Evolutionary conservation across 129 eudicot genomes (phyloP).

Genomic region (Helichrysum umbraculigerum): DNA sequence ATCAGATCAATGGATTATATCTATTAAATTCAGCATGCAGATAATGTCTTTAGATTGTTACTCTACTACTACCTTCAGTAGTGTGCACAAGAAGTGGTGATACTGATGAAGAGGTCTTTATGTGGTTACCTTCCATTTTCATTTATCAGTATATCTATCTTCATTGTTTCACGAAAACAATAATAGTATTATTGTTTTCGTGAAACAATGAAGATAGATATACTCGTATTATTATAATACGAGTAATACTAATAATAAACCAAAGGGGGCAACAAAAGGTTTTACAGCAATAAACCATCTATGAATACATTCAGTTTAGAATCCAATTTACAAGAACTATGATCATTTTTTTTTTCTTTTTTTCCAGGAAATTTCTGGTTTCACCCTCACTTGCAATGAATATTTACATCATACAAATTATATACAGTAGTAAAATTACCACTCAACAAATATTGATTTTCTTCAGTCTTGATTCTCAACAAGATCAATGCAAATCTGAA

Average conservation of each 20-base stretch:
- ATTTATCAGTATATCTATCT: neutral
- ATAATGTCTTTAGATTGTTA: neutral
- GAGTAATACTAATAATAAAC: neutral
- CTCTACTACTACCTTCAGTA: neutral
- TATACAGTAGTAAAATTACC: constrained; percentile 27
- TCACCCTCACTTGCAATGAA: constrained; percentile 30
- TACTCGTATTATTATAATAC: no score
- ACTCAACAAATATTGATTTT: constrained; percentile 36
- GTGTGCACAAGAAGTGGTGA: neutral
- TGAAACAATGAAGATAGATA: no score
- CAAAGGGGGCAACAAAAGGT: neutral
- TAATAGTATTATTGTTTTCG: no score
- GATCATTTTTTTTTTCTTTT: neutral
- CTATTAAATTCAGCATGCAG: neutral
- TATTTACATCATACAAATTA: constrained; percentile 27
- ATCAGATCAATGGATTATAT: no score
- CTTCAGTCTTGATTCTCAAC: constrained; percentile 26
- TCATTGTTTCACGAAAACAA: neutral
- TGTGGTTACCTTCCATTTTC: neutral
- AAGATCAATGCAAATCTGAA: constrained; percentile 31
- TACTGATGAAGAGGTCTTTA: no score
- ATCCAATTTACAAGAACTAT: constrained; percentile 26
- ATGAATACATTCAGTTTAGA: constrained; percentile 20
- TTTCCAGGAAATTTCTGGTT: neutral
- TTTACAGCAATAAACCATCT: neutral